Percentiles rank a stretch among this genome's conserved stretches.
Conservation (phyloP, 1,139 yeast genomes). For the Candida sp. region DNA sequence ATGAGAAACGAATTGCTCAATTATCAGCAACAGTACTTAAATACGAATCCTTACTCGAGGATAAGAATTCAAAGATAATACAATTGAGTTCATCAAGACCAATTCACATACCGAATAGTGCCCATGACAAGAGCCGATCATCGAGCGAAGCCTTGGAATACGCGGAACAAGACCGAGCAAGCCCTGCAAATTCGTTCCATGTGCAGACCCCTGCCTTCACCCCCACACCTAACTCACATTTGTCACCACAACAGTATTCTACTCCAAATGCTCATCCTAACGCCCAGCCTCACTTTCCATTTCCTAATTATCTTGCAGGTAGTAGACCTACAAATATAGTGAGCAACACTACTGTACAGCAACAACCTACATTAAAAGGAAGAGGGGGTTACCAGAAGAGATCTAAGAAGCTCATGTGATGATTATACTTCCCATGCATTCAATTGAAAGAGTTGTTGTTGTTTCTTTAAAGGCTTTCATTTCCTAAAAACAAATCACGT, state of each 20-base stretch:
- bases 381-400: constrained; percentile 51
- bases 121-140: not conserved
- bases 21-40: constrained; percentile 23
- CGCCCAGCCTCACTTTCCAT: not conserved
- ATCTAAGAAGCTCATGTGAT: constrained; percentile 32
- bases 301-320: constrained; percentile 2
- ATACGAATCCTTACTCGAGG: constrained; percentile 36
- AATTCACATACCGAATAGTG: constrained; percentile 31
- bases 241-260: constrained; percentile 7
- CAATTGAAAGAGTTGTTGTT: no score
- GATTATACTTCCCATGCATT: not conserved
- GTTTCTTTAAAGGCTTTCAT: no score
- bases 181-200: constrained; percentile 4
- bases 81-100: constrained; percentile 41
- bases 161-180: constrained; percentile 1
- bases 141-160: constrained; percentile 3
- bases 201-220: not conserved
- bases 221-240: constrained; percentile 1
- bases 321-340: constrained; percentile 1
- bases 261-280: constrained; percentile 5
- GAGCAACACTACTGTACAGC: constrained; percentile 1
- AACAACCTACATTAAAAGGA: constrained; percentile 39
- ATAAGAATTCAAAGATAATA: constrained; percentile 32
- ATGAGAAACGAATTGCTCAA: constrained; percentile 32
- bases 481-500: not conserved